Conservation (phyloP, 768 basidiomycete species). For the Leucocoprinus birnbaumii region DNA sequence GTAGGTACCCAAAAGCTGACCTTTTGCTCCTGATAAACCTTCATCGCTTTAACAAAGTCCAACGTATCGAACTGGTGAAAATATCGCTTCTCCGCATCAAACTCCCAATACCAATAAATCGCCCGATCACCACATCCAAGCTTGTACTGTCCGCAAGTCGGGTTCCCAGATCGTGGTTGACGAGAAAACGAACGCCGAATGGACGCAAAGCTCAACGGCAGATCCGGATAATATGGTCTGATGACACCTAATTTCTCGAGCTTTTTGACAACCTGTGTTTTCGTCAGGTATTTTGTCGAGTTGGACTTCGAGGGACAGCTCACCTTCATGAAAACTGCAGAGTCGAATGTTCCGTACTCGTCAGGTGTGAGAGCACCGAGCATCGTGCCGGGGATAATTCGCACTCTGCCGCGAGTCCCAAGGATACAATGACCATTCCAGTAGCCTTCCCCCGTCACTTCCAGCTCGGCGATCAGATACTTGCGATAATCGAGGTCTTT, state of each 20-base stretch:
- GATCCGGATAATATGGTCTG: too few species aligned
- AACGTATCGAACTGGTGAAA: neutral
- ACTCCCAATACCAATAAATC: conserved; percentile 2
- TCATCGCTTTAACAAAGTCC: neutral
- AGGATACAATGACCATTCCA: neutral
- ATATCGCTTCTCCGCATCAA: neutral
- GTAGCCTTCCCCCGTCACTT: neutral
- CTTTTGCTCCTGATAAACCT: neutral
- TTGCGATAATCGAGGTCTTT: conserved; percentile 1
- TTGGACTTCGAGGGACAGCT: too few species aligned
- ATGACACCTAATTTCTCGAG: too few species aligned
- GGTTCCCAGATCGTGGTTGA: neutral
- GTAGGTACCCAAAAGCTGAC: neutral
- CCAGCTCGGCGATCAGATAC: neutral
- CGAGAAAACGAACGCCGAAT: neutral
- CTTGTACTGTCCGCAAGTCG: neutral
- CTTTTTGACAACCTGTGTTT: too few species aligned
- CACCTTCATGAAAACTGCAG: too few species aligned
- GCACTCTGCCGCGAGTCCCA: neutral
- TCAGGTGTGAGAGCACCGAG: neutral
- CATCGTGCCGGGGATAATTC: neutral
- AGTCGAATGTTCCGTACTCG: too few species aligned
- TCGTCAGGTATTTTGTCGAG: too few species aligned
- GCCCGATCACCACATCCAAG: neutral
- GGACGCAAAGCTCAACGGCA: neutral